Evolutionary conservation across 495 filamentous ascomycete genomes (phyloP), one percentile per base, ranked within the genome.

Genomic region (Rhizodiscina lignyota): DNA sequence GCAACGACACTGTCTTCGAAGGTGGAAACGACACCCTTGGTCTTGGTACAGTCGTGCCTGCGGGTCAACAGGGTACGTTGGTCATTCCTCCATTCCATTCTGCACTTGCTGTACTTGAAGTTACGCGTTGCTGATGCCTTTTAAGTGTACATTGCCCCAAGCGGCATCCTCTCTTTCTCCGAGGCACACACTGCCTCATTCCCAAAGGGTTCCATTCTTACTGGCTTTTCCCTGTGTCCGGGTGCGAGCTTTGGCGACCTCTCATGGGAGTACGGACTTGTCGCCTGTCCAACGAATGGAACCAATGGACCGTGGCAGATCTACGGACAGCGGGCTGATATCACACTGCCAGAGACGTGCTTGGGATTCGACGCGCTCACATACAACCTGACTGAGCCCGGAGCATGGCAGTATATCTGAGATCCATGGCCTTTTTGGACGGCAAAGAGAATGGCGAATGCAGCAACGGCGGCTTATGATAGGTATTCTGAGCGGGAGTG

Each of bases 81-180:
- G 6, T 18, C 6, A 5, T 18, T 11, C 4, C 16, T 3, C 17
- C 16, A 2, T 36, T n/a, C 36, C 33, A 11, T 30, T 33, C 5
- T 31, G n/a, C 17, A 18, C 28, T 17, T 11, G 16, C 16, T 32
- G 16, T 32, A 8, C 8, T 32, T 10, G 8, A 8, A 8, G 30
- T 13, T 16, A 10, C 2, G 13, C 3, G 13, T 13, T 34, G 13
- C 18, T 13, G 13, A 12, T 12, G 2, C n/a, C 24, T 2, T 4
- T 17, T 15, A 13, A 38, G 63, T 72, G 54, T 83, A 77, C 52
- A 59, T 81, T 22, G 52, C 45, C 13, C 55, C 65, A 3, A 48
- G 57, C 18, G 76, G 76, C 33, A 59, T 64, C 19, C 51, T 83
- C 22, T 54, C 50, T 35, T 79, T 70, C 61, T 75, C 72, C 2